These are phyloP conservation scores for Rubus parviflorus DNA, from an alignment of 306 rosid genomes.

Conservation along the genomic window DNA sequence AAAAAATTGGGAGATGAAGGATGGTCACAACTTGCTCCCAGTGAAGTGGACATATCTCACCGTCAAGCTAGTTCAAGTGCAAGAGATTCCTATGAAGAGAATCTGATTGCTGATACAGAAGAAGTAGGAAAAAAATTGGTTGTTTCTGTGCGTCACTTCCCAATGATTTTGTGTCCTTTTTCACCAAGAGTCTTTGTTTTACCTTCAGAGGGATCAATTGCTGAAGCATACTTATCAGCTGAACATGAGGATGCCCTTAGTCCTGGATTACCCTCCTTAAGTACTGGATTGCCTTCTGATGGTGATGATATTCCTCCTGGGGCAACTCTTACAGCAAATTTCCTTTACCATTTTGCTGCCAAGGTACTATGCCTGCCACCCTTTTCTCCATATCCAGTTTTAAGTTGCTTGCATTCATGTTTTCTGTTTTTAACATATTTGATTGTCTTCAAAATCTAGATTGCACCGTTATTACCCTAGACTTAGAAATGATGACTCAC, in stretches of 20 bases:
- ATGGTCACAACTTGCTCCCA: constrained; percentile 46
- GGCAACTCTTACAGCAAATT: constrained; percentile 83
- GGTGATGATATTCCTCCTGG: constrained; percentile 93
- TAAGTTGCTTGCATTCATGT: constrained; percentile 1
- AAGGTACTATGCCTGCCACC: constrained; percentile 54
- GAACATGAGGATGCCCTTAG: constrained; percentile 71
- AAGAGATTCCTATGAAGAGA: constrained; percentile 49
- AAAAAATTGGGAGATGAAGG: constrained; percentile 50
- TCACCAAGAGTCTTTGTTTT: constrained; percentile 94
- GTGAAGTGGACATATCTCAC: constrained; percentile 45
- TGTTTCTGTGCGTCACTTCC: constrained; percentile 88
- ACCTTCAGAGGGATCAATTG: constrained; percentile 85
- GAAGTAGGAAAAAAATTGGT: constrained; percentile 57
- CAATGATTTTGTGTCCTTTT: constrained; percentile 78
- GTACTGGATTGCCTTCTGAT: constrained; percentile 70
- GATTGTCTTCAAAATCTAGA: neutral
- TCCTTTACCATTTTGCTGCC: constrained; percentile 84
- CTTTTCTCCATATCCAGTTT: constrained; percentile 15
- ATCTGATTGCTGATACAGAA: constrained; percentile 39
- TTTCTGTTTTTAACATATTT: neutral
- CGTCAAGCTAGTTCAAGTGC: constrained; percentile 59
- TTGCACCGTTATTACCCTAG: constrained; percentile 15
- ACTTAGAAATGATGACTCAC: neutral
- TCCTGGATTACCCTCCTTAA: constrained; percentile 83
- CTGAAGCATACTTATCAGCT: constrained; percentile 70